phyloP scores from a whole-genome alignment of 169 alveolate species.

The Fabrea salina region DNA sequence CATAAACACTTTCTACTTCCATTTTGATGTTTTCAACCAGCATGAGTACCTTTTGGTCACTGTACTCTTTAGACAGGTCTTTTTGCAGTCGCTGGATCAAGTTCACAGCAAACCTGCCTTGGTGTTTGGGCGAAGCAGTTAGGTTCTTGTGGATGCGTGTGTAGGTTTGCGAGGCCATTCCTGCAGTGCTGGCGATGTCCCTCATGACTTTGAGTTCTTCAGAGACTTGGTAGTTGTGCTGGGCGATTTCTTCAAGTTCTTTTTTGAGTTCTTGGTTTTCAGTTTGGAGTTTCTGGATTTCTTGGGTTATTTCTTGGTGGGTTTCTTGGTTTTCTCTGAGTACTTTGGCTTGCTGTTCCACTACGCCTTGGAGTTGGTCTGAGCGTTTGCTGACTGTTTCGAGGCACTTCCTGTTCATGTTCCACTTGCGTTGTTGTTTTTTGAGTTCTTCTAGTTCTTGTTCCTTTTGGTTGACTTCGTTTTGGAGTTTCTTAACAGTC shows the following conservation, averaged over 20 bases:
- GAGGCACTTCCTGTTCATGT: not conserved
- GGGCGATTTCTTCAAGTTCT: not conserved
- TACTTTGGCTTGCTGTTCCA: not conserved
- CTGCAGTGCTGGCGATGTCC: constrained; percentile 4
- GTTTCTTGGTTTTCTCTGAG: not conserved
- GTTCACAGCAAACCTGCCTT: not conserved
- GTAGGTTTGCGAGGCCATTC: constrained; percentile 9
- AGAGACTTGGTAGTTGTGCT: not conserved
- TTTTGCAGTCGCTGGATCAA: not conserved
- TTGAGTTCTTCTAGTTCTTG: not conserved
- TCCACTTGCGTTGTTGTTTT: constrained; percentile 4
- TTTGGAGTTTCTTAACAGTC: not conserved
- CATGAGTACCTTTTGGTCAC: not conserved
- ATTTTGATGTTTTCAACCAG: not conserved
- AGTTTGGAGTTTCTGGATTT: not conserved
- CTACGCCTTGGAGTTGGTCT: not conserved
- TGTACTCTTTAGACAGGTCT: too few relatives aligned
- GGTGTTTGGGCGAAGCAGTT: not conserved
- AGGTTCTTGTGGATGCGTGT: not conserved
- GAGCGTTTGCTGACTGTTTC: not conserved
- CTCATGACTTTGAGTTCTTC: constrained; percentile 8
- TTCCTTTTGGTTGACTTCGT: not conserved
- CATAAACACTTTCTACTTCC: not conserved
- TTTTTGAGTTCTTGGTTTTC: not conserved
- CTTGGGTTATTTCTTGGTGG: constrained; percentile 12